Evolutionary conservation across 805 yeast genomes (phyloP), one percentile per base, ranked within the genome.

Genomic region (Yamadazyma olivae): DNA sequence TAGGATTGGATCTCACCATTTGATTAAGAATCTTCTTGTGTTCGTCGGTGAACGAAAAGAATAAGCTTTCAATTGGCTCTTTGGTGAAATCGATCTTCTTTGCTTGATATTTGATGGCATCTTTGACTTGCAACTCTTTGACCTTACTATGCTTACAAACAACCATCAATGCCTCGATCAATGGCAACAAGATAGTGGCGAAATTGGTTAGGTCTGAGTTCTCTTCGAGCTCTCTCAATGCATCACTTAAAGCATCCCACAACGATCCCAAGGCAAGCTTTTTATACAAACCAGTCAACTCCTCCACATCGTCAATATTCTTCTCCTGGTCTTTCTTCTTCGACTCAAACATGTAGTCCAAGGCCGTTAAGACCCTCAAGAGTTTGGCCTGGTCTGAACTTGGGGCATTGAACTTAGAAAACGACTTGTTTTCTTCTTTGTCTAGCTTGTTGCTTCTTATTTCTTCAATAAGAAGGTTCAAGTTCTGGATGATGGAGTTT

Each of bases 81-180:
- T 74, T 75, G 4, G 81, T 69, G 50, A 84, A 81, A 54, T 88
- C 91, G 39, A 75, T 69, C 43, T 74, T 73, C 38, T 67, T 74
- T 13, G 73, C 80, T 46, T 83, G 87, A 52, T 74, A 83, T 49
- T 77, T 81, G 21, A 68, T 57, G 15, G 68, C 64, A 38, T 78
- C 86, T 39, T 75, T 72, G 6, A 70, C 64, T 43, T 68, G 81
- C 38, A 71, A 60, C 35, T 75, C 82, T 50, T 71, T 74, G 27
- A 78, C 81, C 42, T 75, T 75, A 47, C 87, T 77, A 51, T 86
- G 95, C 52, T 90, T 90, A 61, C 96, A 89, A n/a, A 93, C 93
- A 33, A 91, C 95, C 95, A 93, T 88, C 38, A 93, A 67, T 0
- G 96, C 81, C 56, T 91, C 99, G 42, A 91, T 87, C 42, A 89